A percentile compares a stretch with the other conserved stretches of the same genome.
phyloP scores from a whole-genome alignment of 176 grass and related monocot genomes.

The Oryza nivara region DNA sequence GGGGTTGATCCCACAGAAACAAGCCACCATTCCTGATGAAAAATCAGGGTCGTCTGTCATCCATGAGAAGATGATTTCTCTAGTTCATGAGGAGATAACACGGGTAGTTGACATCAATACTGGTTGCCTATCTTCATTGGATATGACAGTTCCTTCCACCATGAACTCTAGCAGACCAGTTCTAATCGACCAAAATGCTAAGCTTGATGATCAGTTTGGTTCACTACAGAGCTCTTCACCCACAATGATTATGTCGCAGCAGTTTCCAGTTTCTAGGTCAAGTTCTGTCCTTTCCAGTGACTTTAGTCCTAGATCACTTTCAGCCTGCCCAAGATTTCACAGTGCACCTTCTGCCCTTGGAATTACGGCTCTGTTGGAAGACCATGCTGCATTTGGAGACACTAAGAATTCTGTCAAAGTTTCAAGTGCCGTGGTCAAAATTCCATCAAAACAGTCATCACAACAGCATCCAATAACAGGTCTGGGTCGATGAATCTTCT shows the following conservation, averaged over 20 bases:
- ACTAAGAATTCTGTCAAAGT: slow-evolving; percentile 32
- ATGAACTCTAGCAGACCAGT: slow-evolving; percentile 15
- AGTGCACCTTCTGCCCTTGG: slow-evolving; percentile 72
- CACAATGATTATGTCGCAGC: slow-evolving; percentile 61
- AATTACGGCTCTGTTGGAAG: slow-evolving; percentile 75
- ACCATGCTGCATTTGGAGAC: slow-evolving; percentile 50
- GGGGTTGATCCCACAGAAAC: slow-evolving; percentile 7
- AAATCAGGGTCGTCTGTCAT: slow-evolving; percentile 36
- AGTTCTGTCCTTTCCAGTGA: slow-evolving; percentile 48
- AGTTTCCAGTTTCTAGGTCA: slow-evolving; percentile 63
- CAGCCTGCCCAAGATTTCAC: slow-evolving; percentile 59
- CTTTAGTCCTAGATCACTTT: slow-evolving; percentile 49
- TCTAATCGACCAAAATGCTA: slow-evolving; percentile 36
- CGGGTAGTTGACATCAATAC: slow-evolving; percentile 16
- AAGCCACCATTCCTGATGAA: slow-evolving; percentile 21
- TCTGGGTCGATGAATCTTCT: slow-evolving; percentile 32
- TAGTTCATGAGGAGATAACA: slow-evolving; percentile 35
- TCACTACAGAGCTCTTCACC: slow-evolving; percentile 36
- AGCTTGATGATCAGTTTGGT: slow-evolving; percentile 39
- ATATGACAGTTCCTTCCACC: slow-evolving; percentile 28
- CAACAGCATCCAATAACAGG: slow-evolving; percentile 37
- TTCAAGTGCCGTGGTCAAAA: slow-evolving; percentile 23
- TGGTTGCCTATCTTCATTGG: slow-evolving; percentile 9
- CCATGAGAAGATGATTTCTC: slow-evolving; percentile 26
- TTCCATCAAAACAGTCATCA: slow-evolving; percentile 39